A percentile compares a stretch with the other conserved stretches of the same genome.
These are phyloP conservation scores for Botrytis fragariae DNA, from an alignment of 2,329 filamentous ascomycete species.

Conservation along the genomic window DNA sequence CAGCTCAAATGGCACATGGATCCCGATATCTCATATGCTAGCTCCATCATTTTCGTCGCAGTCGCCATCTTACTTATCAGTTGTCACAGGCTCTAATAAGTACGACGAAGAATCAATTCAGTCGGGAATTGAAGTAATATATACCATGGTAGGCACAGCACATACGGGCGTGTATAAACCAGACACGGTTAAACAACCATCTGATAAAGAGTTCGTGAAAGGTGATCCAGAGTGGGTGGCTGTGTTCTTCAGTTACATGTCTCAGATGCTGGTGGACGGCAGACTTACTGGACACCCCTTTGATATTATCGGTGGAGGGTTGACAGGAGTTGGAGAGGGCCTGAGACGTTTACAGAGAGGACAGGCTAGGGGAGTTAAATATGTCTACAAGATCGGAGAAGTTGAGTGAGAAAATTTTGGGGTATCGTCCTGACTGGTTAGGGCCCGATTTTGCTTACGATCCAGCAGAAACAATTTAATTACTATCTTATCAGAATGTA, in stretches of 20 bases:
- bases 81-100: background rate
- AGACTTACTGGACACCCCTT: constrained; percentile 49
- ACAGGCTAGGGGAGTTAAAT: constrained; percentile 61
- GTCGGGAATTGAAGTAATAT: background rate
- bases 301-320: constrained; percentile 49
- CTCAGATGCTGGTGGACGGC: constrained; percentile 46
- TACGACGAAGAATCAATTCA: constrained; percentile 6
- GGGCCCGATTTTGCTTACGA: background rate
- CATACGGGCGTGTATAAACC: background rate
- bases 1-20: constrained; percentile 22
- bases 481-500: background rate
- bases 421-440: background rate
- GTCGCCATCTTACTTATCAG: background rate
- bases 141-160: constrained; percentile 11
- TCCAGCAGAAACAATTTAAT: background rate
- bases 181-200: constrained; percentile 2
- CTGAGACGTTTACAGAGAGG: constrained; percentile 56
- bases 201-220: background rate
- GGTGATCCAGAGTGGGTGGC: background rate
- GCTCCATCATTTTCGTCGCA: background rate
- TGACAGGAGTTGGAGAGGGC: constrained; percentile 47
- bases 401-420: background rate
- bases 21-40: background rate
- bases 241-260: constrained; percentile 15
- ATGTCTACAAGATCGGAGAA: constrained; percentile 47